Base-by-base conservation (phyloP, 2,329 filamentous ascomycete species). In the Leptosphaerulina australis region DNA sequence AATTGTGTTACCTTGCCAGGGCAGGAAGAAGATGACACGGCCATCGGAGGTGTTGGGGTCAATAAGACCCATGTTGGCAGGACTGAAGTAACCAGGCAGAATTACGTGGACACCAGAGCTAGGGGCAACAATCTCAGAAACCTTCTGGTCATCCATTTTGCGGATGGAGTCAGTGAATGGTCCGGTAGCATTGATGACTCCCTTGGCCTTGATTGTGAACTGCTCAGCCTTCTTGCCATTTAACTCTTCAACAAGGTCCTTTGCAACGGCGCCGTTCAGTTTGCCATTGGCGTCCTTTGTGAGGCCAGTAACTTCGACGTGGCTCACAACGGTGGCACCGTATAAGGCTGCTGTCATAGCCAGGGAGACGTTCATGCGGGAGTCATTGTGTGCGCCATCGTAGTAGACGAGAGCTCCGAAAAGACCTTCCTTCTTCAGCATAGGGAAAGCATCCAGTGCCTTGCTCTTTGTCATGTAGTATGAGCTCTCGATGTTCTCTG, bases 1-100 rank as follows among this genome's bases (percentile, higher is more conserved):
- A 67, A 95, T 94, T 11, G 90, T 95, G 76, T 94, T 94, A 38
- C 90, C 90, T 76, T 95, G 90, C 91, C 91, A 95, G 17, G 91
- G 91, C 30, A 95, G 80, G 81, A 96, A 95, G 83, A 95, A 95
- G 67, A 95, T 93, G 39, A 95, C 91, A 69, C 91, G 84, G 15
- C 91, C 91, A 67, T 95, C 91, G 1, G 90, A 95, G 2, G 91
- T 94, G 30, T 85, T 85, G 4, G 91, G 90, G 65, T 96, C 91
- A 63, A 95, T 89, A 30, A 95, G 80, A 54, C 91, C 91, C 90
- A 95, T 94, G 67, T 91, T 87, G 15, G 86, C 82, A 33, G 90
- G 90, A 63, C 87, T 89, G 78, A 88, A 94, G 77, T 94, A 95
- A 37, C 90, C 90, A 17, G 91, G 91, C 2, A 96, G 83, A 58